phyloP scores from a whole-genome alignment of 768 basidiomycete genomes.

The Glaciozyma martinii region DNA sequence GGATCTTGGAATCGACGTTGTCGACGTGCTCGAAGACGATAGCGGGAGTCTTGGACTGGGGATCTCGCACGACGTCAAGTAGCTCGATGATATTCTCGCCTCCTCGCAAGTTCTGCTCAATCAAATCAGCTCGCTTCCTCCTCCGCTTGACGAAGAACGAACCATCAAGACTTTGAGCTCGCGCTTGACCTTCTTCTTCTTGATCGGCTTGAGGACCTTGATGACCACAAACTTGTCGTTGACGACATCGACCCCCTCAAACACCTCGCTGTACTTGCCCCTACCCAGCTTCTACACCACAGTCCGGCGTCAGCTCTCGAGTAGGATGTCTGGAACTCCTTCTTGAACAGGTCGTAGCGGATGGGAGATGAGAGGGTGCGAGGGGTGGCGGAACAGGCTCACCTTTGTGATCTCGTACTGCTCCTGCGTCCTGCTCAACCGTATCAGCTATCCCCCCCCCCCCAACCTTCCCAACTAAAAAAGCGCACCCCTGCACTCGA shows the following conservation, averaged over 20 bases:
- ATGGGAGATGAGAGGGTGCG: too few species aligned
- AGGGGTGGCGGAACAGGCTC: too few species aligned
- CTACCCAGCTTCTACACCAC: background rate
- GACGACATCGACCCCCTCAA: slow-evolving; percentile 28
- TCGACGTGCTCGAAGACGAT: slow-evolving; percentile 33
- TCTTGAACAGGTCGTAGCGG: too few species aligned
- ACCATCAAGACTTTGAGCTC: slow-evolving; percentile 27
- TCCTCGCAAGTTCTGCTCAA: slow-evolving; percentile 18
- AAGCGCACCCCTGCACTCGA: too few species aligned
- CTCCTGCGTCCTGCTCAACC: slow-evolving; percentile 7
- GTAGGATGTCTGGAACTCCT: too few species aligned
- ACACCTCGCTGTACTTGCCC: slow-evolving; percentile 31
- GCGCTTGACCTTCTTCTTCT: slow-evolving; percentile 34
- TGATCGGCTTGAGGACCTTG: slow-evolving; percentile 30
- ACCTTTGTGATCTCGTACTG: slow-evolving; percentile 26
- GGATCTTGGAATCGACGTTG: slow-evolving; percentile 29
- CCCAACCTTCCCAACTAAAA: background rate
- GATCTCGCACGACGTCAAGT: slow-evolving; percentile 29
- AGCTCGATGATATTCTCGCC: slow-evolving; percentile 30
- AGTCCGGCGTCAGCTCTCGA: too few species aligned
- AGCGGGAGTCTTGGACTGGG: slow-evolving; percentile 30
- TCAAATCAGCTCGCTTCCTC: too few species aligned
- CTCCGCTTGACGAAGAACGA: background rate
- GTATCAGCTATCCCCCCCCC: background rate
- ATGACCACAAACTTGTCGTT: slow-evolving; percentile 29